Percentiles rank a stretch among this genome's conserved stretches.
Evolutionary conservation across 768 basidiomycete species (phyloP).

Genomic region (Astraeus odoratus): DNA sequence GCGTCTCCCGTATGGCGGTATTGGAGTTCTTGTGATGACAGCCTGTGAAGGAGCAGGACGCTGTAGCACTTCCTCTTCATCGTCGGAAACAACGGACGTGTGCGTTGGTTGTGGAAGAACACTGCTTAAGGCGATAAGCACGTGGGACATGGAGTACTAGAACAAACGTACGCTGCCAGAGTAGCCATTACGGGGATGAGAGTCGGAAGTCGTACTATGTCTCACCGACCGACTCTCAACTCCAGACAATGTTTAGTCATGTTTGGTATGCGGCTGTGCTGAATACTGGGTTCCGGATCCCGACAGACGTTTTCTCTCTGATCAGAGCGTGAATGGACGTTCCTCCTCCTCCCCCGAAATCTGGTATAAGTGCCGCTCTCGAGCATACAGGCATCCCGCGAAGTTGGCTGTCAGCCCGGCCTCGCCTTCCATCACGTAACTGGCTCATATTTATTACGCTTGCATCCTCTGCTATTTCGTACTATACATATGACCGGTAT

Average conservation of each 20-base stretch:
- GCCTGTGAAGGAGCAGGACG: constrained; percentile 27
- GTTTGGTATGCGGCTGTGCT: constrained; percentile 22
- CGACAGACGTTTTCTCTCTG: constrained; percentile 6
- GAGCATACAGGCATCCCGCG: constrained; percentile 62
- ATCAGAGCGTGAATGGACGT: constrained; percentile 1
- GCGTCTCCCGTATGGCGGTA: constrained; percentile 85
- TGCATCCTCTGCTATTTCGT: constrained; percentile 60
- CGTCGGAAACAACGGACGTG: constrained; percentile 46
- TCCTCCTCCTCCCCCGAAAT: constrained; percentile 22
- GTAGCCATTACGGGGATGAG: constrained; percentile 40
- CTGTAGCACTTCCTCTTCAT: constrained; percentile 51
- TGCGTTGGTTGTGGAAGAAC: constrained; percentile 63
- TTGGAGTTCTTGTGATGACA: constrained; percentile 43
- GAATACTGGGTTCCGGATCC: constrained; percentile 15
- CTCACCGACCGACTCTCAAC: no score
- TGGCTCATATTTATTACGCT: constrained; percentile 89
- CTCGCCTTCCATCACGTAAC: constrained; percentile 83
- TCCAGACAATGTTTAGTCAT: constrained; percentile 11
- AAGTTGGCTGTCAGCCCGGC: constrained; percentile 79
- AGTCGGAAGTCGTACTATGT: constrained; percentile 17
- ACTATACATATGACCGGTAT: constrained; percentile 81
- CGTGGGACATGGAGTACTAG: background rate
- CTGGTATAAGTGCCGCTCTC: constrained; percentile 57
- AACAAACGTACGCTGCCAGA: constrained; percentile 62
- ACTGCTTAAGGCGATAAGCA: constrained; percentile 32